phyloP scores from a whole-genome alignment of 2,329 filamentous ascomycete genomes.

The Phaeosphaeria sp. region DNA sequence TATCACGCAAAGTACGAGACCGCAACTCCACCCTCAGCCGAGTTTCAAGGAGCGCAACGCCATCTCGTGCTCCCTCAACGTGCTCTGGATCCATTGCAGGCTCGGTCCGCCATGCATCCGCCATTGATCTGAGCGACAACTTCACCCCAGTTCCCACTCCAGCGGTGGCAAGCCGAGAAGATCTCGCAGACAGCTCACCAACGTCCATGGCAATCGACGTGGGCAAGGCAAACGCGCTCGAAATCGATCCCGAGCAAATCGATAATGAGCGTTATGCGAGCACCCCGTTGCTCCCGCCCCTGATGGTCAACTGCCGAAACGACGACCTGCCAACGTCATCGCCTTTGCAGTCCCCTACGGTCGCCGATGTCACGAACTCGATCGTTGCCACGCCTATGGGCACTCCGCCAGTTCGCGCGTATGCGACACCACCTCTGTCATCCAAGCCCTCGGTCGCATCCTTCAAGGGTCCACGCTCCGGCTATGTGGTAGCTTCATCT shows the following conservation, averaged over 20 bases:
- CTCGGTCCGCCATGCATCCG: slow-evolving; percentile 55
- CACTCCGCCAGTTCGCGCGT: slow-evolving; percentile 54
- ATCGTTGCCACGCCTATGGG: slow-evolving; percentile 56
- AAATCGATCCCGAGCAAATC: slow-evolving; percentile 56
- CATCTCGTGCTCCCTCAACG: slow-evolving; percentile 69
- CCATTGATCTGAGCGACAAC: slow-evolving; percentile 47
- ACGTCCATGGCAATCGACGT: slow-evolving; percentile 46
- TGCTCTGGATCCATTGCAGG: slow-evolving; percentile 79
- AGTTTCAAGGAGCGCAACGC: slow-evolving; percentile 49
- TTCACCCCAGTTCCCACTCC: slow-evolving; percentile 32
- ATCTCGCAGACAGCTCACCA: slow-evolving; percentile 37
- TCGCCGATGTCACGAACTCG: slow-evolving; percentile 64
- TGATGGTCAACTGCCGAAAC: slow-evolving; percentile 68
- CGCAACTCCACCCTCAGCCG: slow-evolving; percentile 50
- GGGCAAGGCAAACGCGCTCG: slow-evolving; percentile 53
- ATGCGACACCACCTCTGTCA: slow-evolving; percentile 75
- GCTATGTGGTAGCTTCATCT: slow-evolving; percentile 54
- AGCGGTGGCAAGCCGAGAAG: slow-evolving; percentile 39
- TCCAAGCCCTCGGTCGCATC: slow-evolving; percentile 79
- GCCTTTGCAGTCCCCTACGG: slow-evolving; percentile 83
- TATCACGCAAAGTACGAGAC: slow-evolving; percentile 62
- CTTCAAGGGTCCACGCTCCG: slow-evolving; percentile 60
- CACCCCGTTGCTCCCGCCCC: slow-evolving; percentile 84
- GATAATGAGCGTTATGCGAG: slow-evolving; percentile 70
- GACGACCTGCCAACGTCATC: slow-evolving; percentile 69